Base-by-base conservation (phyloP, 352 stramenopile genomes). In the Thalassiosira mediterranea region DNA sequence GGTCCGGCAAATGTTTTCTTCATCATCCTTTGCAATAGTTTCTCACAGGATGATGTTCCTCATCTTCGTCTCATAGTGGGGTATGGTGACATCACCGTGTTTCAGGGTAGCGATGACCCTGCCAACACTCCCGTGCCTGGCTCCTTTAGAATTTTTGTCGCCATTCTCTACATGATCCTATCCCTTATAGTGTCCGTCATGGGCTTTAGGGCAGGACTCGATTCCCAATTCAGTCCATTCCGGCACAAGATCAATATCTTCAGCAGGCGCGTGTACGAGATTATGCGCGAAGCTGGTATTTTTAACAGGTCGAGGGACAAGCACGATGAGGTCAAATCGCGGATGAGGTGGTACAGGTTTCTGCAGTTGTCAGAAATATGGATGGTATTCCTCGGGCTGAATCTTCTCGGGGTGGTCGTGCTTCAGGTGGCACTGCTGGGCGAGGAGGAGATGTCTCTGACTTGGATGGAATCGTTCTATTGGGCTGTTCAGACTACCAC, bases 21-120 rank as follows among this genome's bases (percentile, higher is more conserved):
- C n/a, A n/a, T n/a, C n/a, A n/a, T n/a, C n/a, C n/a, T n/a, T n/a
- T n/a, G n/a, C n/a, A n/a, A n/a, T n/a, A n/a, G n/a, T n/a, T n/a
- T n/a, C n/a, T n/a, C n/a, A n/a, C n/a, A n/a, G n/a, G n/a, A n/a
- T n/a, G n/a, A n/a, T n/a, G n/a, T n/a, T n/a, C n/a, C n/a, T n/a
- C n/a, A n/a, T n/a, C n/a, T n/a, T n/a, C n/a, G n/a, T n/a, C n/a
- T n/a, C n/a, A n/a, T n/a, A 19, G 83, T 90, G 8, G 83, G 83
- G 46, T 90, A 87, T 61, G 83, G 83, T 25, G 83, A 90, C 71
- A 60, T 90, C 5, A 82, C 38, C 26, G 26, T 85, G 5, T 25
- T 71, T 23, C 23, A 23, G 15, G 32, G 15, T n/a, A 56, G 60
- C 10, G 46, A 60, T 15, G 40, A 65, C 17, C n/a, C 54, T n/a